phyloP scores from a whole-genome alignment of 1,284 basidiomycete genomes.

The Cutaneotrichosporon daszewskae region DNA sequence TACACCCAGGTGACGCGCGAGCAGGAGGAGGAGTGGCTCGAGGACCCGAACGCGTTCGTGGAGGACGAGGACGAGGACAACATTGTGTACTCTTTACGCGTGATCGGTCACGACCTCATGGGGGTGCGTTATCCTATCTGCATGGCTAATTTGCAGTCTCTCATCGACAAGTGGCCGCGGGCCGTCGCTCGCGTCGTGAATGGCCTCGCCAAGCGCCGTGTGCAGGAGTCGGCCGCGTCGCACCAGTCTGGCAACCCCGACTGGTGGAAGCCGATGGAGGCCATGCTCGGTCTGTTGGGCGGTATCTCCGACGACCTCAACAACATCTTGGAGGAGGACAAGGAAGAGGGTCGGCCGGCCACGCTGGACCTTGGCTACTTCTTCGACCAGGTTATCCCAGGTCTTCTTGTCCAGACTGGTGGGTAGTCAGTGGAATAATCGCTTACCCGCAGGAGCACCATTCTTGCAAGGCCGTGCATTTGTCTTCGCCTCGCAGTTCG shows the following conservation, averaged over 20 bases:
- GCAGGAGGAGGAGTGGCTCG: constrained; percentile 85
- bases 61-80: constrained; percentile 92
- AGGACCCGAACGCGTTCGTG: constrained; percentile 84
- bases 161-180: constrained; percentile 63
- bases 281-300: constrained; percentile 74
- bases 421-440: constrained; percentile 1
- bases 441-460: constrained; percentile 58
- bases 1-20: constrained; percentile 76
- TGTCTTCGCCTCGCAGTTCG: constrained; percentile 87
- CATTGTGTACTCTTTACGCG: constrained; percentile 70
- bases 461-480: constrained; percentile 93
- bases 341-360: constrained; percentile 55
- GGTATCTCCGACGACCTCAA: constrained; percentile 71
- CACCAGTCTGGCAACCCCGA: constrained; percentile 34
- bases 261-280: constrained; percentile 80
- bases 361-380: constrained; percentile 72
- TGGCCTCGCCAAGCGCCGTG: constrained; percentile 52
- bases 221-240: constrained; percentile 32
- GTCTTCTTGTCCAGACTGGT: constrained; percentile 54
- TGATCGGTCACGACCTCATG: constrained; percentile 77
- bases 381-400: constrained; percentile 71
- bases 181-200: constrained; percentile 59
- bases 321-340: constrained; percentile 69
- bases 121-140: constrained; percentile 52
- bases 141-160: constrained; percentile 51